Base-by-base conservation (phyloP, 2,329 filamentous ascomycete species). In the Epichloe elymi region DNA sequence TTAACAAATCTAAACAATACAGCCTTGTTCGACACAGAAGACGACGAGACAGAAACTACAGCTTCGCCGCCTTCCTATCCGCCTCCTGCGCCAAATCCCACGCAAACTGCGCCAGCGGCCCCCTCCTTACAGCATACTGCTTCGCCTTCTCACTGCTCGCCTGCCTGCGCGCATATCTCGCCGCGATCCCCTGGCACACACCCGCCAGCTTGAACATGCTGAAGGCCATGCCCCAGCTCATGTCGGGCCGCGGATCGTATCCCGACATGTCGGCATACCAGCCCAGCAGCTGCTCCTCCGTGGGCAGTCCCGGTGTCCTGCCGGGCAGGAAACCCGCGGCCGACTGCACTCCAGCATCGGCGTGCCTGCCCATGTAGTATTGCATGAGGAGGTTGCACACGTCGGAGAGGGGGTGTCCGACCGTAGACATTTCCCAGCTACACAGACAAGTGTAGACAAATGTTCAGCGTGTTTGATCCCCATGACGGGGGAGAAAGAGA, bases 341-440 rank as follows among this genome's bases (percentile, higher is more conserved):
- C 55, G 61, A 68, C 50, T 57, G 53, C 17, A 58, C 56, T 6
- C 56, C 51, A 8, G 58, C 54, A 23, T 54, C 59, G 11, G 56
- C 48, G 36, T 58, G 48, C 48, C 61, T 58, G 36, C 67, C 63
- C 48, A 63, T 64, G 61, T 66, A 70, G 59, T 69, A 72, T 48
- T 65, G 68, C 50, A 61, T 70, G 48, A 72, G 56, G 17, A 97
- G 74, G 68, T 97, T 97, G 66, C 83, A 83, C 40, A 97, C 73
- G 65, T 98, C 93, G 5, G 86, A 91, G 20, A 97, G 78, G 1
- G 23, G 93, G 66, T 98, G 91, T n/a, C 93, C 93, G 50, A 96
- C 83, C 0, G 93, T 97, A 37, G 88, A 89, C 88, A 98, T 95
- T 72, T 97, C 93, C 91, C 91, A 97, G 70, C 78, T 80, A 26